Evolutionary conservation across 306 rosid genomes (phyloP), one percentile per base, ranked within the genome.

Genomic region (Geum urbanum): DNA sequence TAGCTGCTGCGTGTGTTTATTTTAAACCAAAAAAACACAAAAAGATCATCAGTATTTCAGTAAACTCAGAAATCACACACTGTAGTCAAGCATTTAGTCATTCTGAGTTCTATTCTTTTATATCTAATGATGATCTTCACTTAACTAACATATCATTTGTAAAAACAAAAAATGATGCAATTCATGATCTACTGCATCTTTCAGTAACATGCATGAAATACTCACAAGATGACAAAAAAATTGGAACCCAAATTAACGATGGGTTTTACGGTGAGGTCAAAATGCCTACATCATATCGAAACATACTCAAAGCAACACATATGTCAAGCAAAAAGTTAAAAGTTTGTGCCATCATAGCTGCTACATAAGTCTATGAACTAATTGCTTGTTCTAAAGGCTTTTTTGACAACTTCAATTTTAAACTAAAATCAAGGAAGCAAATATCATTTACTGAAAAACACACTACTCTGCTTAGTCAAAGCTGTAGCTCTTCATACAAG

Each of bases 1-100:
- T 24, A 24, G 72, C 73, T 59, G 78, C 69, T 37, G 50, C 76
- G 58, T 20, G 73, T 92, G 86, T 52, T 69, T 62, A 62, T 52
- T 77, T 71, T 77, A 63, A 75, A 81, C 74, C 68, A 78, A 13
- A 72, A 79, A 3, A 70, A 76, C 39, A 3, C 8, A 76, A 64
- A 18, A 0, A 18, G 58, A 69, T 3, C 0, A 6, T 16, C 7
- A 59, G 22, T 46, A 46, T 13, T 8, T 46, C 27, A 0, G 27
- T 24, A 32, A 11, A 15, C 65, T 35, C 15, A 13, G 7, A 6
- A 45, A 11, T 59, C 22, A 58, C 5, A 59, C 14, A 13, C 20
- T 37, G 46, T 37, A 37, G 43, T 27, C 41, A 5, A 27, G 18
- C 63, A 15, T 0, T 35, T 56, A 10, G 39, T 56, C 12, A 20